Base-by-base conservation (phyloP, 768 basidiomycete genomes). In the Dioszegia crocea region DNA sequence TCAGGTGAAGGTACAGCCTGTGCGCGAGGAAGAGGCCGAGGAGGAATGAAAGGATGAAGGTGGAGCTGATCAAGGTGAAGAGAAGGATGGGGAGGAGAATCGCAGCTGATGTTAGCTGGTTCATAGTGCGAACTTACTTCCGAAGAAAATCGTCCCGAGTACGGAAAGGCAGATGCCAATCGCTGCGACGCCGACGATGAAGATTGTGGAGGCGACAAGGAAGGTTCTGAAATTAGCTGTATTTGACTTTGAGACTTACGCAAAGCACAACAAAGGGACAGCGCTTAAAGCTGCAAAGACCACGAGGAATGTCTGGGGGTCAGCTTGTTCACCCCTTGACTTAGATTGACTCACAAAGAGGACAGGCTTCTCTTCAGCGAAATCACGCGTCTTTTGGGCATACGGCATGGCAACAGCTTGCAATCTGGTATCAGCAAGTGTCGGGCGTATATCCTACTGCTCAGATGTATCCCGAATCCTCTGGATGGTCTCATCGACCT, bases 11-110 rank as follows among this genome's bases (percentile, higher is more conserved):
- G 58, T 70, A 73, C 2, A 73, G 63, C 29, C 71, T 43, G 50
- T 73, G 66, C 2, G 56, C 45, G n/a, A 73, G 69, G 60, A 73
- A 73, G 36, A 68, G 59, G 16, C 59, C 36, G 4, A 73, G 26
- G 4, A 73, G 63, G 52, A 58, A 61, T 1, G 64, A 31, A 12
- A 70, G 61, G 21, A 59, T 48, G 41, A 45, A 27, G 23, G 63
- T 24, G 19, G 71, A 61, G 24, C 64, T 17, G 48, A 67, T 45
- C 17, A 64, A 45, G 4, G 67, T 70, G 54, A 68, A 48, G 46
- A 70, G 60, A 4, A 73, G 56, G 23, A 68, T 45, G 11, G 71
- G 71, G 14, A 68, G 60, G 51, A 73, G 66, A 44, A 70, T 27
- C 10, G 56, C 30, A 23, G 57, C 67, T 68, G 6, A 49, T 3